phyloP scores from a whole-genome alignment of 2,329 filamentous ascomycete genomes.

The Ustilaginoidea virens region DNA sequence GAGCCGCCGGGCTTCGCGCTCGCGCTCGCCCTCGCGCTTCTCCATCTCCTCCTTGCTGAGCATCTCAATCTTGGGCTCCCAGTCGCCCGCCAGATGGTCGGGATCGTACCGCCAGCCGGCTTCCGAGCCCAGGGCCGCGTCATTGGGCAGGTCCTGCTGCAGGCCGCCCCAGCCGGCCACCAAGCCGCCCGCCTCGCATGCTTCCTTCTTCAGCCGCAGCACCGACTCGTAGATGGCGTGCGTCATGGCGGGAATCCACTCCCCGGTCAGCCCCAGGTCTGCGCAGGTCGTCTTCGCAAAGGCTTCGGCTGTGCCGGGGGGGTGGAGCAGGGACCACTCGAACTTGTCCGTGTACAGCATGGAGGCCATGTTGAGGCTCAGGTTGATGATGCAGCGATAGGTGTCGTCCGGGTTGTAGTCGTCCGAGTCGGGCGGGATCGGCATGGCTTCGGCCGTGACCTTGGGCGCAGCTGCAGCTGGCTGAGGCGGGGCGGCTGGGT shows the following conservation, averaged over 20 bases:
- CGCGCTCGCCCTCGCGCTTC: conserved; percentile 85
- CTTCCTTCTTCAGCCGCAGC: conserved; percentile 84
- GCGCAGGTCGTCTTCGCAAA: conserved; percentile 89
- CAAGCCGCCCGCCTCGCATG: conserved; percentile 79
- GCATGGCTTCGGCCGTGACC: conserved; percentile 55
- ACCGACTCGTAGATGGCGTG: conserved; percentile 96
- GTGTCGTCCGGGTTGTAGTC: conserved; percentile 83
- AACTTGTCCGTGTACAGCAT: conserved; percentile 94
- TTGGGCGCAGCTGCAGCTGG: conserved; percentile 25
- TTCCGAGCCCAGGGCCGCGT: conserved; percentile 65
- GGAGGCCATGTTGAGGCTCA: conserved; percentile 85
- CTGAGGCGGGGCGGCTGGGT: conserved; percentile 29
- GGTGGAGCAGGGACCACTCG: conserved; percentile 90
- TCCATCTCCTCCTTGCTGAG: conserved; percentile 95
- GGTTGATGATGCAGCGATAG: conserved; percentile 79
- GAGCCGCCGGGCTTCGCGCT: conserved; percentile 74
- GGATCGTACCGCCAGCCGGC: conserved; percentile 94
- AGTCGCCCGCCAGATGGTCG: conserved; percentile 70
- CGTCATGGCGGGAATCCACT: conserved; percentile 89
- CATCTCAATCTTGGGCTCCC: conserved; percentile 68
- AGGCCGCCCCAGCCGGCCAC: conserved; percentile 53
- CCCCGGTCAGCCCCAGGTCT: conserved; percentile 74
- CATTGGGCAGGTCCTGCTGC: conserved; percentile 63
- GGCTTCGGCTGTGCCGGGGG: conserved; percentile 77
- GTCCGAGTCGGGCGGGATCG: conserved; percentile 45